Percentiles rank a stretch among this genome's conserved stretches.
These are phyloP conservation scores for Amylocystis lapponica DNA, from an alignment of 768 basidiomycete species.

Conservation along the genomic window DNA sequence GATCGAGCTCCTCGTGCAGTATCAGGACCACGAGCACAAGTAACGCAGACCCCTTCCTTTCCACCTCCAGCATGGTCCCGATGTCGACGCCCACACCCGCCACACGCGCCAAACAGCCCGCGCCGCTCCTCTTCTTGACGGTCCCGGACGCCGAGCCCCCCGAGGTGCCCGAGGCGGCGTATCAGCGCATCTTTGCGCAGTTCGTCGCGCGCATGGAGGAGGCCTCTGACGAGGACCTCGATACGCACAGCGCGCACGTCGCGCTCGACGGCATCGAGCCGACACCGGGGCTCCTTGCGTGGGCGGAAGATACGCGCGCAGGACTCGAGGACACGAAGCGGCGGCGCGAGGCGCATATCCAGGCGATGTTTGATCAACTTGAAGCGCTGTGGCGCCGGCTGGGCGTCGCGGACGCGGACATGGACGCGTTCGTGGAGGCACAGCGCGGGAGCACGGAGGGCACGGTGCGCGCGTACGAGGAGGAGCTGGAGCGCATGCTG, in stretches of 20 bases:
- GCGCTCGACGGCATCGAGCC: slow-evolving; percentile 79
- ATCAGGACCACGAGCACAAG: slow-evolving; percentile 12
- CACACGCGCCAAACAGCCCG: slow-evolving; percentile 15
- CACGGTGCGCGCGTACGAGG: slow-evolving; percentile 77
- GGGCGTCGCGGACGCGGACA: slow-evolving; percentile 70
- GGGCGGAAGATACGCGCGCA: slow-evolving; percentile 53
- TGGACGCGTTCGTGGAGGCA: slow-evolving; percentile 89
- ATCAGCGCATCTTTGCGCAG: slow-evolving; percentile 52
- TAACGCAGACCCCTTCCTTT: slow-evolving; percentile 32
- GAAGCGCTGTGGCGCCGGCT: slow-evolving; percentile 87
- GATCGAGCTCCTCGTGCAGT: slow-evolving; percentile 27
- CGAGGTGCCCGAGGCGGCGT: slow-evolving; percentile 35
- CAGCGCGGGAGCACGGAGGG: slow-evolving; percentile 79
- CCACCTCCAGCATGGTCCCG: slow-evolving; percentile 20
- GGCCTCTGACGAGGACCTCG: slow-evolving; percentile 43
- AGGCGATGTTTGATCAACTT: slow-evolving; percentile 89
- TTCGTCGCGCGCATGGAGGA: slow-evolving; percentile 63
- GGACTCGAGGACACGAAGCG: slow-evolving; percentile 71
- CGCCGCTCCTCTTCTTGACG: slow-evolving; percentile 34
- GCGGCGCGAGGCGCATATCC: slow-evolving; percentile 76
- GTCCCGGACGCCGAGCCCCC: slow-evolving; percentile 5
- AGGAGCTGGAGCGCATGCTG: slow-evolving; percentile 86
- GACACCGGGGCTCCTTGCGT: slow-evolving; percentile 63
- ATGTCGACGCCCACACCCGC: slow-evolving; percentile 33
- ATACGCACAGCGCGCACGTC: slow-evolving; percentile 31